Base-by-base conservation (phyloP, 148 eudicot species). In the Tetragonia tetragonoides region DNA sequence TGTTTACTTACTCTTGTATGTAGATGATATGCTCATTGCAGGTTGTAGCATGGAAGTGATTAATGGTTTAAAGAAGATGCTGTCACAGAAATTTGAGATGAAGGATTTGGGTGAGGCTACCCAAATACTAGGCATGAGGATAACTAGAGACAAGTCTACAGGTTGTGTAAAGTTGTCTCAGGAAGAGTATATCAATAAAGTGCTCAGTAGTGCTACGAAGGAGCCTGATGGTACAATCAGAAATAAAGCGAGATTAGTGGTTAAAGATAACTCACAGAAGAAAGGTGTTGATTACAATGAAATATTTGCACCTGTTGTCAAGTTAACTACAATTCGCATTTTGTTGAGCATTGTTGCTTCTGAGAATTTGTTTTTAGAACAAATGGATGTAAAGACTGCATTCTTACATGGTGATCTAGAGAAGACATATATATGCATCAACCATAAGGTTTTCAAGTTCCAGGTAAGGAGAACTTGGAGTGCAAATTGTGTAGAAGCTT, bases 81-180 rank as follows among this genome's bases (percentile, higher is more conserved):
- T 20, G 47, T 42, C 71, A 6, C 9, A 7, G 1, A 40, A 8
- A 18, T 68, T 41, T 41, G 41, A 68, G 16, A 42, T 42, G 23
- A 68, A 68, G 17, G 72, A 68, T 15, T 23, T 14, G 46, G 70
- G 70, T 38, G 70, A 66, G 16, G 70, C 70, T 15, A 66, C 39
- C 9, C 23, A 66, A 39, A 66, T 66, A 15, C 16, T 66, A 6
- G 70, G 70, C 20, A 66, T 37, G 21, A 38, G 46, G 15, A 66
- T 66, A 16, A 37, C 70, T 15, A 66, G 70, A 39, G 21, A 66
- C 18, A 39, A 7, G 0, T 39, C n/a, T 0, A 20, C 21, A 20
- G 41, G 16, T 3, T 5, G 53, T 4, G 53, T 47, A 1, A 47
- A 47, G 10, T 1, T 47, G 53, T 47, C 53, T 47, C 53, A 47